Evolutionary conservation across 176 grass and related monocot genomes (phyloP), one percentile per base, ranked within the genome.

Genomic region (Juncus inflexus): DNA sequence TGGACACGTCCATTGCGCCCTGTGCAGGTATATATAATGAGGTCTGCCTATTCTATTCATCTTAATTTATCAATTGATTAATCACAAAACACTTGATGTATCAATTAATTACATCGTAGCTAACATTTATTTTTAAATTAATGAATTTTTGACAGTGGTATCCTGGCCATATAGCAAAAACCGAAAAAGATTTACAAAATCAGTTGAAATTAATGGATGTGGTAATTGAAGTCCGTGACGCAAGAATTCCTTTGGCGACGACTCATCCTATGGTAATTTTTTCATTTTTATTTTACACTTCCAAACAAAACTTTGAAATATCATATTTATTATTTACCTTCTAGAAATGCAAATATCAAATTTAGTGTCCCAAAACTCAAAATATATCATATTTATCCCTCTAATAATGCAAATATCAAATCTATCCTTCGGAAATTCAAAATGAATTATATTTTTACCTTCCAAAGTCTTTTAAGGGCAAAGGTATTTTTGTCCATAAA

Each of bases 131-230:
- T n/a, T n/a, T n/a, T n/a, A n/a, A n/a, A 16, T 12, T 78, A 62
- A 45, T 60, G n/a, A n/a, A n/a, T 6, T 65, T 42, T 45, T 86
- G 71, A 64, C 63, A 97, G 94, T 97, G 94, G 94, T 97, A 97
- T 63, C 94, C 94, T 75, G 94, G 94, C 73, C 94, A 97, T 69
- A 97, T 97, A 81, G 94, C 83, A 54, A 97, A 97, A 97, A 89
- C 94, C 16, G 94, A 97, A 65, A 97, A 82, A 81, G 88, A 92
- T 62, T 55, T 97, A n/a, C 91, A 89, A 75, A 80, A 89, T 16
- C 88, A 97, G 61, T 36, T 97, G 53, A 97, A 86, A 63, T 80
- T 97, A 57, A 92, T 97, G 85, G 94, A 97, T 82, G 94, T 97
- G 80, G 94, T 97, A 42, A 86, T 97, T 76, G 94, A 97, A 56